Evolutionary conservation across 495 filamentous ascomycete genomes (phyloP).

Genomic region (Letharia lupina): DNA sequence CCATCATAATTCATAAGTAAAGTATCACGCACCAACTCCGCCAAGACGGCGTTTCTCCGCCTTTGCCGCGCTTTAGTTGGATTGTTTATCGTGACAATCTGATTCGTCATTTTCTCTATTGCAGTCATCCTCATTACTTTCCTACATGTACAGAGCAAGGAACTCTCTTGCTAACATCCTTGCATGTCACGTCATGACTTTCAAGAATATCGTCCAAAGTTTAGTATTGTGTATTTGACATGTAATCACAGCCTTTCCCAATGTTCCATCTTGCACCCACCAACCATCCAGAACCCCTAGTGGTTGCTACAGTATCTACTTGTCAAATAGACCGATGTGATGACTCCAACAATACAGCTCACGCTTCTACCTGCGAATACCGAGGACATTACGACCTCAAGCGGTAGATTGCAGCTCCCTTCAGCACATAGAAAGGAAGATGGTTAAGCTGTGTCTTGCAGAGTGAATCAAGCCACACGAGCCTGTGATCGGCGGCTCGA

Average conservation of each 20-base stretch:
- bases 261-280: not conserved
- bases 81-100: not conserved
- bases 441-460: not conserved
- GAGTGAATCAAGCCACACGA: not conserved
- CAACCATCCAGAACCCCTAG: not conserved
- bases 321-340: no score
- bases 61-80: not conserved
- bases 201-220: not conserved
- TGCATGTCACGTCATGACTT: not conserved
- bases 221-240: no score
- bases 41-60: constrained; percentile 3
- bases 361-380: not conserved
- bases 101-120: not conserved
- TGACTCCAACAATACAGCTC: not conserved
- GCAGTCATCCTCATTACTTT: constrained; percentile 3
- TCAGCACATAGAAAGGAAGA: not conserved
- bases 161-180: not conserved
- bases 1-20: no score
- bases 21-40: not conserved
- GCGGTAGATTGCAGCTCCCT: not conserved
- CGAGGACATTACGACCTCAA: not conserved
- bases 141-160: not conserved
- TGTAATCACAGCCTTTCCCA: not conserved
- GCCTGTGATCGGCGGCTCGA: not conserved
- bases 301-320: not conserved